These are phyloP conservation scores for Buxus sempervirens DNA, from an alignment of 164 flowering plant species.

Conservation along the genomic window DNA sequence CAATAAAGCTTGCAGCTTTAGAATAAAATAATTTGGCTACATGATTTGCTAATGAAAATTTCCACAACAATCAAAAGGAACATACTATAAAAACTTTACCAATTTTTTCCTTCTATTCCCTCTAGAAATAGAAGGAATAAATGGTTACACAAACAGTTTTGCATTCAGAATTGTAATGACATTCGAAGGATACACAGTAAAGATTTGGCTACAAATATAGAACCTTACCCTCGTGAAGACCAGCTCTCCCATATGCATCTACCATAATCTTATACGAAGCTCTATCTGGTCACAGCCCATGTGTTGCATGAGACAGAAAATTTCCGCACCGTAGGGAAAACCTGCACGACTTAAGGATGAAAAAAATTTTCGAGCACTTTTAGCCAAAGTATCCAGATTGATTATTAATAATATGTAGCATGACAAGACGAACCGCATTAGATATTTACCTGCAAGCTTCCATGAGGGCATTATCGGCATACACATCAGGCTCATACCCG, in stretches of 20 bases:
- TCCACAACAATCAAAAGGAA: no score
- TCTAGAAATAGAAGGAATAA: no score
- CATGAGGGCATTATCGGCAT: conserved; percentile 90
- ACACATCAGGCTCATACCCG: conserved; percentile 92
- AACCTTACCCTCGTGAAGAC: conserved; percentile 64
- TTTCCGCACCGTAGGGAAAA: conserved; percentile 75
- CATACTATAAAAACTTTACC: no score
- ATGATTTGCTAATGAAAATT: no score
- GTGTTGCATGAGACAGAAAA: conserved; percentile 90
- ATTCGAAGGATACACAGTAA: no score
- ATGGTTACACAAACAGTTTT: no score
- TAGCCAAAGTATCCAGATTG: background rate
- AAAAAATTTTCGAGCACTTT: background rate
- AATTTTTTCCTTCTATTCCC: no score
- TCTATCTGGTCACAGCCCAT: conserved; percentile 97
- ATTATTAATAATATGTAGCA: background rate
- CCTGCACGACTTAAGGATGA: conserved; percentile 56
- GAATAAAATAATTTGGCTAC: no score
- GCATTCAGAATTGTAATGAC: no score
- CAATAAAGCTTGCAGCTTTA: no score
- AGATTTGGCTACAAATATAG: background rate
- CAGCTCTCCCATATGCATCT: conserved; percentile 94
- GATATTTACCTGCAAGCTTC: conserved; percentile 73
- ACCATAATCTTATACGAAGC: conserved; percentile 93
- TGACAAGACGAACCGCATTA: background rate